Evolutionary conservation across 1,284 basidiomycete species (phyloP).

Genomic region (Cryptococcus hybrid): DNA sequence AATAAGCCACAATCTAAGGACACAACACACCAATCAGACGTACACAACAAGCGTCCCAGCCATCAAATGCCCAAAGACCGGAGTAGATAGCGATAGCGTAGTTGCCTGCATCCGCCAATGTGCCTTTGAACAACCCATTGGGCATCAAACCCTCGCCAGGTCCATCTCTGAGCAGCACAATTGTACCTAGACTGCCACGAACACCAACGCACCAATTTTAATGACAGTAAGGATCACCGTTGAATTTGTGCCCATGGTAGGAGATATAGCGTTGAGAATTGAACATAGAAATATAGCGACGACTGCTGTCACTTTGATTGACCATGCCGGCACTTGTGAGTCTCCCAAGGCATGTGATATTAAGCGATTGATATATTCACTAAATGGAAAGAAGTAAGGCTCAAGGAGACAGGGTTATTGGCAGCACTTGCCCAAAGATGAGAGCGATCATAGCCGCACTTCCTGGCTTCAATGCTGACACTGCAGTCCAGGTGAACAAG

Average conservation of each 20-base stretch:
- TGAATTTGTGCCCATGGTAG: conserved; percentile 73
- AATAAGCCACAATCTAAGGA: neutral
- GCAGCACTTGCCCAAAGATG: conserved; percentile 55
- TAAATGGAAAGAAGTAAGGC: conserved; percentile 11
- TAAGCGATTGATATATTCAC: conserved; percentile 75
- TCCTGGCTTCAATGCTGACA: conserved; percentile 74
- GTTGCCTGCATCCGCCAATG: conserved; percentile 71
- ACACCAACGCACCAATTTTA: conserved; percentile 58
- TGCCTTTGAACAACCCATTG: conserved; percentile 65
- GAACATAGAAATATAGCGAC: conserved; percentile 71
- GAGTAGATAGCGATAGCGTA: conserved; percentile 95
- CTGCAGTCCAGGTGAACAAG: conserved; percentile 85
- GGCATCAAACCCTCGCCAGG: conserved; percentile 34
- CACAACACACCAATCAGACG: conserved; percentile 14
- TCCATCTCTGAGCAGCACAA: conserved; percentile 43
- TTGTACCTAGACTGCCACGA: conserved; percentile 50
- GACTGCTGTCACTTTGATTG: conserved; percentile 83
- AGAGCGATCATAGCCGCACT: conserved; percentile 57
- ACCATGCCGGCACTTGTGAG: conserved; percentile 78
- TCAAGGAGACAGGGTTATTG: neutral
- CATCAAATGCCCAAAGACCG: conserved; percentile 92
- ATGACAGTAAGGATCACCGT: conserved; percentile 82
- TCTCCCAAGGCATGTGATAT: conserved; percentile 49
- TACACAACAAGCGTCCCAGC: conserved; percentile 62
- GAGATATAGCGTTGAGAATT: conserved; percentile 72